These are phyloP conservation scores for Diplocarpon mali DNA, from an alignment of 2,329 filamentous ascomycete species.

Conservation along the genomic window DNA sequence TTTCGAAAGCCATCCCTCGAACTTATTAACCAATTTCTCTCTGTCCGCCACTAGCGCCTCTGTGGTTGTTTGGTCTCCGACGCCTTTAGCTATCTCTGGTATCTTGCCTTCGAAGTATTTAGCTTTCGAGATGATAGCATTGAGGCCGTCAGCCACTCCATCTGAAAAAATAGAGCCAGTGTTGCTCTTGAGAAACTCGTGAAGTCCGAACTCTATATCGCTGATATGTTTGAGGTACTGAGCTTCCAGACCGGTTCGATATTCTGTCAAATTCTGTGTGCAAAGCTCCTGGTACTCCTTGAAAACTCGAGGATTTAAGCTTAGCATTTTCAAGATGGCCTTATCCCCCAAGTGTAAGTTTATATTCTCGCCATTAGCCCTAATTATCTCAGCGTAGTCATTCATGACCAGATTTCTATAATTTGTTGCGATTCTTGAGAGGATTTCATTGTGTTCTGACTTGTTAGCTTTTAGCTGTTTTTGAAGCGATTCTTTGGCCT, in stretches of 20 bases:
- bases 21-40: background rate
- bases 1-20: background rate
- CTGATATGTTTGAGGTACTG: conserved; percentile 3
- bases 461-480: no score
- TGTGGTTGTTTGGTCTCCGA: background rate
- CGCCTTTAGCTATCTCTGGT: background rate
- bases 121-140: background rate
- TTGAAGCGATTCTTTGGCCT: no score
- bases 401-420: no score
- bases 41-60: background rate
- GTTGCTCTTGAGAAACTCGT: background rate
- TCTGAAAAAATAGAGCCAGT: background rate
- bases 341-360: background rate
- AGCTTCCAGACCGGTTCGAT: background rate
- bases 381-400: no score
- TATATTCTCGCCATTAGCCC: no score
- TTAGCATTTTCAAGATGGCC: background rate
- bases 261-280: background rate
- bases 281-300: conserved; percentile 21
- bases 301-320: background rate
- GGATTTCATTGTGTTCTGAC: no score
- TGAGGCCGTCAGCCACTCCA: background rate
- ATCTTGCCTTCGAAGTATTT: background rate
- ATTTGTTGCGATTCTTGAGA: no score
- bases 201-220: conserved; percentile 3